A percentile compares a stretch with the other conserved stretches of the same genome.
These are phyloP conservation scores for Russula dissimulans DNA, from an alignment of 768 basidiomycete species.

Conservation along the genomic window DNA sequence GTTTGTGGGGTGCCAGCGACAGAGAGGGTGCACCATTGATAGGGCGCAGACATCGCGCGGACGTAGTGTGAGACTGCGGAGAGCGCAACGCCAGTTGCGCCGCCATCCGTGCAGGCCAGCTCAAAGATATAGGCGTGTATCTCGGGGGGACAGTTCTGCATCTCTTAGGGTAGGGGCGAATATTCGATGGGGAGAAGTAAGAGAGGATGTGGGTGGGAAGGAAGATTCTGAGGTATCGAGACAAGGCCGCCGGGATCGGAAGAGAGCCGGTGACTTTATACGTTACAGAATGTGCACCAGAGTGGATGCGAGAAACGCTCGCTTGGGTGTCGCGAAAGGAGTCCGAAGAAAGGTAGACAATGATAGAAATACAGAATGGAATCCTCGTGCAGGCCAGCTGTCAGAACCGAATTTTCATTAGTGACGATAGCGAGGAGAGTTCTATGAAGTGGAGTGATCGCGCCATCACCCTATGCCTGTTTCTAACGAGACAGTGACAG, in stretches of 20 bases:
- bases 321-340: neutral
- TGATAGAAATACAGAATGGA: neutral
- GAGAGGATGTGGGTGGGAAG: no score
- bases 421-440: neutral
- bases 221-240: neutral
- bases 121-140: constrained; percentile 37
- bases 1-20: constrained; percentile 27
- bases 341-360: neutral
- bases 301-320: neutral
- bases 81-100: constrained; percentile 30
- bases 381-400: neutral
- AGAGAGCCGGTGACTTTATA: constrained; percentile 1
- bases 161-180: neutral
- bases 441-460: neutral
- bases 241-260: neutral
- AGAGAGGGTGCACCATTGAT: constrained; percentile 34
- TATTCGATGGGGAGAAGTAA: no score
- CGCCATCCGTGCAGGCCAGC: constrained; percentile 35
- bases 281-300: neutral
- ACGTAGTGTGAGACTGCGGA: constrained; percentile 35
- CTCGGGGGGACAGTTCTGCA: constrained; percentile 34
- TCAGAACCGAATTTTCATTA: neutral
- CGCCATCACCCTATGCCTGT: no score
- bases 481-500: no score
- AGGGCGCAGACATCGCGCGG: constrained; percentile 30